These are phyloP conservation scores for Rostrohypoxylon terebratum DNA, from an alignment of 495 filamentous ascomycete species.

Conservation along the genomic window DNA sequence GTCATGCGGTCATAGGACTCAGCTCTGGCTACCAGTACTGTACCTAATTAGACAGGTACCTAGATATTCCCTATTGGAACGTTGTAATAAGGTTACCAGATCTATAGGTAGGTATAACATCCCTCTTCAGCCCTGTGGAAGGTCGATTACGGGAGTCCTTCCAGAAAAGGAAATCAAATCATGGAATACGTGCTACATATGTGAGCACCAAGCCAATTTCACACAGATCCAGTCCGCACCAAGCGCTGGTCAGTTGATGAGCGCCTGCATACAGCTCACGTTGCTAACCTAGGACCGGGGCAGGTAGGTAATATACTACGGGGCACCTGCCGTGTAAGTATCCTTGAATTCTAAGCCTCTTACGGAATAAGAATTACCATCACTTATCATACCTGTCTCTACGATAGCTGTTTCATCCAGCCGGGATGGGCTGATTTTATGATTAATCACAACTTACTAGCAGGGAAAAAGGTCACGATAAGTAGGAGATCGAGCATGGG, in stretches of 20 bases:
- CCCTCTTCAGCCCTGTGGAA: neutral
- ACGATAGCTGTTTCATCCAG: slow-evolving; percentile 11
- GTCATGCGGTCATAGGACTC: neutral
- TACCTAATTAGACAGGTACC: too few relatives aligned
- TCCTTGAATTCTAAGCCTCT: neutral
- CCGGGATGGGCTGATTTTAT: slow-evolving; percentile 3
- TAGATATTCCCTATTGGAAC: neutral
- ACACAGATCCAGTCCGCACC: neutral
- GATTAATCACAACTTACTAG: slow-evolving; percentile 18
- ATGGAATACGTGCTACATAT: neutral
- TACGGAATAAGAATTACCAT: neutral
- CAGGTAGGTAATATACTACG: neutral
- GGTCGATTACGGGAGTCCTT: neutral
- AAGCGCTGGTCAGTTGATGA: neutral
- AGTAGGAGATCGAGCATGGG: slow-evolving; percentile 1
- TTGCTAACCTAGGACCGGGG: neutral
- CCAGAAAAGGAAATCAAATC: neutral
- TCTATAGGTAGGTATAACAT: neutral
- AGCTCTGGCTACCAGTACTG: too few relatives aligned
- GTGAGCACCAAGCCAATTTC: neutral
- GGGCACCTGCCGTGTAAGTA: neutral
- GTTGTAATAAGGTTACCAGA: neutral
- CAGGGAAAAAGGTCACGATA: neutral
- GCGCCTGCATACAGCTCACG: neutral
- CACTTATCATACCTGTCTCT: neutral